Evolutionary conservation across 2,329 filamentous ascomycete species (phyloP).

Genomic region (Beauveria sp.): DNA sequence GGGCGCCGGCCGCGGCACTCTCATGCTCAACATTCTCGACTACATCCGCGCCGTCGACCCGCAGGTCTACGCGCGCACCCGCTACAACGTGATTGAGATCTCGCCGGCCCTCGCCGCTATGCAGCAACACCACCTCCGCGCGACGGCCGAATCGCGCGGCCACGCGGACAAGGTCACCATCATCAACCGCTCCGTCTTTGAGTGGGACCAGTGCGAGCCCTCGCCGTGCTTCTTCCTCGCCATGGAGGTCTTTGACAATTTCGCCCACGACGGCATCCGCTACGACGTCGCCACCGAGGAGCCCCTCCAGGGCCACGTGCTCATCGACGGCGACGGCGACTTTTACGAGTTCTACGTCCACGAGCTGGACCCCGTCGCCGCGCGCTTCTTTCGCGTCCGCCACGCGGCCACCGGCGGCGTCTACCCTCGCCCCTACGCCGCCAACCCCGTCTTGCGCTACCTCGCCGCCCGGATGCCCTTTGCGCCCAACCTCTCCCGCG

Average conservation of each 20-base stretch:
- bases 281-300: slow-evolving; percentile 77
- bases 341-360: slow-evolving; percentile 91
- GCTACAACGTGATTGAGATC: slow-evolving; percentile 95
- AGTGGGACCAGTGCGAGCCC: slow-evolving; percentile 83
- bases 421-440: slow-evolving; percentile 54
- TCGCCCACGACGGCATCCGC: slow-evolving; percentile 87
- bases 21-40: slow-evolving; percentile 97
- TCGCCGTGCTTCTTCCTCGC: slow-evolving; percentile 96
- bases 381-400: slow-evolving; percentile 76
- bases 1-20: slow-evolving; percentile 91
- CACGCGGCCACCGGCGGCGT: slow-evolving; percentile 62
- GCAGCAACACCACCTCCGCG: slow-evolving; percentile 63
- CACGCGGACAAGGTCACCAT: slow-evolving; percentile 86
- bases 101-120: slow-evolving; percentile 71
- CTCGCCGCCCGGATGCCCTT: slow-evolving; percentile 61
- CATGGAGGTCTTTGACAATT: slow-evolving; percentile 98
- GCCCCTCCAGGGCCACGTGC: slow-evolving; percentile 79
- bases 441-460: slow-evolving; percentile 48
- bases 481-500: slow-evolving; percentile 65
- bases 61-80: slow-evolving; percentile 86
- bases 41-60: slow-evolving; percentile 87
- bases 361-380: slow-evolving; percentile 71
- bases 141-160: slow-evolving; percentile 59
- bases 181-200: slow-evolving; percentile 89
- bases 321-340: slow-evolving; percentile 78